Evolutionary conservation across 1,139 yeast genomes (phyloP).

Genomic region (Wickerhamiella pararugosa): DNA sequence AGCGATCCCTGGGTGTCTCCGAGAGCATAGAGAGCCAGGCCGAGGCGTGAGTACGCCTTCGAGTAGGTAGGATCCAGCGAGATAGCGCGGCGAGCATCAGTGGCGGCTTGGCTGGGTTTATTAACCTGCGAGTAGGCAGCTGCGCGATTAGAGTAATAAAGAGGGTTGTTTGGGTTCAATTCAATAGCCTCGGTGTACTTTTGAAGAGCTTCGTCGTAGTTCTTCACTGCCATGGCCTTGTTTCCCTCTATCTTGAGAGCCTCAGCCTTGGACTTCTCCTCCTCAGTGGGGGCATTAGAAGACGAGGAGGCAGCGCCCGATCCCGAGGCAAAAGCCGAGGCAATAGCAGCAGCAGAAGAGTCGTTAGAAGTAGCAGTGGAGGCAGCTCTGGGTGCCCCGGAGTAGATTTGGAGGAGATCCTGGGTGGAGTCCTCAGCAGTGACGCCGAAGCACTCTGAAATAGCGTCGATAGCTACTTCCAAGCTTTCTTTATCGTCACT

Average conservation of each 20-base stretch:
- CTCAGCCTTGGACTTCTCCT: constrained; percentile 49
- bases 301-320: constrained; percentile 14
- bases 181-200: constrained; percentile 75
- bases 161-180: constrained; percentile 56
- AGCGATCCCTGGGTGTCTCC: constrained; percentile 82
- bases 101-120: constrained; percentile 61
- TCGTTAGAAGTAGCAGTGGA: constrained; percentile 6
- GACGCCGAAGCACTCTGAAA: constrained; percentile 74
- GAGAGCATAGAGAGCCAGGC: constrained; percentile 79
- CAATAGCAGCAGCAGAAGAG: constrained; percentile 7
- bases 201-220: constrained; percentile 53
- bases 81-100: constrained; percentile 73
- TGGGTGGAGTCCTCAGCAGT: constrained; percentile 32
- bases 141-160: constrained; percentile 86
- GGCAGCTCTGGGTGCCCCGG: constrained; percentile 12
- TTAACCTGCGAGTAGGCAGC: constrained; percentile 82
- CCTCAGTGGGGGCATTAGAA: constrained; percentile 24
- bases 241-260: constrained; percentile 79
- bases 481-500: constrained; percentile 83
- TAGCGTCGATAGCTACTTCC: constrained; percentile 88
- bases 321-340: constrained; percentile 13
- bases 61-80: constrained; percentile 65
- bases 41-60: constrained; percentile 90
- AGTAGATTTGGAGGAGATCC: constrained; percentile 33
- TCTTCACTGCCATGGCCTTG: constrained; percentile 70